Conservation (phyloP, 352 stramenopile species). For the Phytophthora sp. region DNA sequence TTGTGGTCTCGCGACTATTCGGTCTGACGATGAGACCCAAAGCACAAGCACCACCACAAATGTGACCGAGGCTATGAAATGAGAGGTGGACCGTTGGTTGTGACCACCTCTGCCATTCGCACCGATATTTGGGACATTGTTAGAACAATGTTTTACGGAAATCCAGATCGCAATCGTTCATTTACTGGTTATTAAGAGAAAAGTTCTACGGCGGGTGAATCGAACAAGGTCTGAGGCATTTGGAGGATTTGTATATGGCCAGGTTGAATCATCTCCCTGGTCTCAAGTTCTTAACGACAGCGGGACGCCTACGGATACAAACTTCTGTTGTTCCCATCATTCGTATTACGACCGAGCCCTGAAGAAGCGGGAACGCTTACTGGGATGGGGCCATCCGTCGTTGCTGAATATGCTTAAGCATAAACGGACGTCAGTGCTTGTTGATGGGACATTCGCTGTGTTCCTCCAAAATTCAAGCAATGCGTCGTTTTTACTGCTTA, state of each 20-base stretch:
- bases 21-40: not conserved
- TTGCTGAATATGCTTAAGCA: conserved; percentile 9
- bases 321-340: not conserved
- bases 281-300: no score
- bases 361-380: not conserved
- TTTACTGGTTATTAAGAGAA: no score
- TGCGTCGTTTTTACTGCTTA: conserved; percentile 26
- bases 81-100: not conserved
- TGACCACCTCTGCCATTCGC: not conserved
- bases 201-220: not conserved
- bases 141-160: not conserved
- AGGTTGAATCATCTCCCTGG: not conserved
- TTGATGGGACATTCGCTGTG: conserved; percentile 33
- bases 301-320: not conserved
- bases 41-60: not conserved
- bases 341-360: not conserved
- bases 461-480: conserved; percentile 14
- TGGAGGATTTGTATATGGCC: not conserved
- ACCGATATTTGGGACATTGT: not conserved
- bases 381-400: not conserved
- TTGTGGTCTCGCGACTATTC: not conserved
- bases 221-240: not conserved
- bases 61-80: not conserved
- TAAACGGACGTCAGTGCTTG: conserved; percentile 17
- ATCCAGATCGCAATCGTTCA: not conserved